Conservation (phyloP, 257 asterid species). For the Paulownia fortunei region DNA sequence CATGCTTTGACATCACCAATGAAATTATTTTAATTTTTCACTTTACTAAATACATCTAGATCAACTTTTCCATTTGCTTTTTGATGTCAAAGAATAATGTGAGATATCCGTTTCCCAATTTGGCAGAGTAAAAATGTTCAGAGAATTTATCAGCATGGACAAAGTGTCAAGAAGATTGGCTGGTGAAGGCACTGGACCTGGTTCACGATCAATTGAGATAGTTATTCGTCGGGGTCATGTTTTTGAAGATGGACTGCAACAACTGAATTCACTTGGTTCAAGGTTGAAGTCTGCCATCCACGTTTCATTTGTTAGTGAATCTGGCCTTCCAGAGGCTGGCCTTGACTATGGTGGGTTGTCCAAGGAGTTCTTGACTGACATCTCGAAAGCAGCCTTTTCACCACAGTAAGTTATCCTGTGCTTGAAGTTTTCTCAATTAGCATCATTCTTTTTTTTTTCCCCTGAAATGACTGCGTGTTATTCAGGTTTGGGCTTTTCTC, state of each 20-base stretch:
- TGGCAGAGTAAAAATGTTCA: constrained; percentile 88
- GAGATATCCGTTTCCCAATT: constrained; percentile 28
- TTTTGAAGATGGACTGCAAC: constrained; percentile 92
- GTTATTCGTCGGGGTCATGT: constrained; percentile 85
- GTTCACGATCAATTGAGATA: constrained; percentile 76
- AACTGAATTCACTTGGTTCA: constrained; percentile 84
- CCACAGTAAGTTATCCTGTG: constrained; percentile 65
- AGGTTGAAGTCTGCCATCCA: constrained; percentile 81
- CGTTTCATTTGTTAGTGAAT: constrained; percentile 90
- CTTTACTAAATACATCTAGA: not conserved
- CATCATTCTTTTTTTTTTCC: constrained; percentile 5
- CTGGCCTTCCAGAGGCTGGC: constrained; percentile 98
- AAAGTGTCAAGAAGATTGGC: constrained; percentile 85
- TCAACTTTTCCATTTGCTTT: constrained; percentile 5
- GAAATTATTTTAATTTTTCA: not conserved
- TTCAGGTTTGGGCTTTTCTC: constrained; percentile 88
- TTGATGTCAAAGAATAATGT: constrained; percentile 20
- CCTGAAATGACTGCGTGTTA: constrained; percentile 33
- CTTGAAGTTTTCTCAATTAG: not conserved
- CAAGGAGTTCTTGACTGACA: constrained; percentile 92
- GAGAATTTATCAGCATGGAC: constrained; percentile 93
- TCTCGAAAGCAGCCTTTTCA: constrained; percentile 85
- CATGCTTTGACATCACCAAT: constrained; percentile 14
- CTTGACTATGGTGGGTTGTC: constrained; percentile 98
- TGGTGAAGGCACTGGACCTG: constrained; percentile 79